Evolutionary conservation across 1,284 basidiomycete genomes (phyloP), one percentile per base, ranked within the genome.

Genomic region (Filobasidium uniguttulatum): DNA sequence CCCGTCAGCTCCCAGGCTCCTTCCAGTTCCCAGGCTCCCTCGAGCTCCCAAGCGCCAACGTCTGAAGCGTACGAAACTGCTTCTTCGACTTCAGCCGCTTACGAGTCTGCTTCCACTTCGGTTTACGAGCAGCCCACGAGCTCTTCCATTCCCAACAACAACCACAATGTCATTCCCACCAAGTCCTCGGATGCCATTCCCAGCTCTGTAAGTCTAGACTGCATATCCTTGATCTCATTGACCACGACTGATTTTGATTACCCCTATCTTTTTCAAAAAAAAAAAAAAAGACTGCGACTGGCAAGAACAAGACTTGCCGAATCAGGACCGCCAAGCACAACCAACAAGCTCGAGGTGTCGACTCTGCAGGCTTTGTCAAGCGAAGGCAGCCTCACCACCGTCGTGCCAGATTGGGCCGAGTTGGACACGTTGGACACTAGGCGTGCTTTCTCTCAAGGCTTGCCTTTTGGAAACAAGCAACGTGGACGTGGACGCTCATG

Each of bases 51-150:
- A 5, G 19, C 43, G 6, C 3, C 28, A 15, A 14, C 40, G n/a
- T 10, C 23, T 35, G 31, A 15, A 28, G n/a, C 40, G 4, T 5
- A 40, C 19, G 20, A 23, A 22, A 29, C 48, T 20, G 2, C 49
- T 20, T 15, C 44, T 34, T 37, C 44, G 19, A 29, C 52, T 7
- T n/a, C 35, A 58, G 60, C 34, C 56, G 46, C 57, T 64, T 62
- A 56, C 62, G 64, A 26, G 49, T 49, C 17, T 55, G 66, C 51
- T 76, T 73, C 55, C 72, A 72, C 63, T 80, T 85, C 7, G 82
- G 43, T 49, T 5, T 28, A 45, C 23, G 28, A 40, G 8, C 15
- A 49, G 3, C 20, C 41, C 10, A 19, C 48, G 14, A 22, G 38
- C 5, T 10, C 40, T 9, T 36, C 50, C 17, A 25, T n/a, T 17